These are phyloP conservation scores for Cercospora nicotianae DNA, from an alignment of 2,329 filamentous ascomycete genomes.

Conservation along the genomic window DNA sequence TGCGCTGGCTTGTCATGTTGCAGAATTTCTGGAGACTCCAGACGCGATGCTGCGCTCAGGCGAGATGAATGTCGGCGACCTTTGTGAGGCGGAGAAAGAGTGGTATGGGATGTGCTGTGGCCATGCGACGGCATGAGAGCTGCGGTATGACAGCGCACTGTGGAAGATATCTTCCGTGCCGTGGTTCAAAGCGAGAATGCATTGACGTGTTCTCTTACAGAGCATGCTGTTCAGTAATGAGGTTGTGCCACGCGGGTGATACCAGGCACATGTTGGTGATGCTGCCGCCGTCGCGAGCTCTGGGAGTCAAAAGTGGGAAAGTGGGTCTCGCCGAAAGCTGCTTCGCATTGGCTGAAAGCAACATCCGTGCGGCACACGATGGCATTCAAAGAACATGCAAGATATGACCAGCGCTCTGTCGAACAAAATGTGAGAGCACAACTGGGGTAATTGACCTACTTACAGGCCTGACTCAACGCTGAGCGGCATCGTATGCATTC, in stretches of 20 bases:
- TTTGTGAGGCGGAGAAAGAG: not conserved
- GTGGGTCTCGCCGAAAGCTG: not conserved
- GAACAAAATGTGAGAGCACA: not conserved
- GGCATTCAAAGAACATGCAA: not conserved
- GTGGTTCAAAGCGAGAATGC: not conserved
- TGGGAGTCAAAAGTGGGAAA: not conserved
- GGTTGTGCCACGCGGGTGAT: not conserved
- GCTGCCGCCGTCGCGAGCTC: not conserved
- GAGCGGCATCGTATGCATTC: slow-evolving; percentile 3
- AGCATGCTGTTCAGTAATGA: not conserved
- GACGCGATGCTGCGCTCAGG: not conserved
- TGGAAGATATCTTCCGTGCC: not conserved
- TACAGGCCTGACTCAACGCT: slow-evolving; percentile 5
- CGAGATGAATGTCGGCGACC: not conserved
- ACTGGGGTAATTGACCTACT: not conserved
- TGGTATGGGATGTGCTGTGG: not conserved
- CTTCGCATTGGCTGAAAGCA: not conserved
- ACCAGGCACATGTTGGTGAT: not conserved
- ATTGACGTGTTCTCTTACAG: not conserved
- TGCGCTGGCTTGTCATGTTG: not conserved
- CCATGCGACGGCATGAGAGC: not conserved
- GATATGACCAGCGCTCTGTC: not conserved
- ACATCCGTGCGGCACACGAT: not conserved
- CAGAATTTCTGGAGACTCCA: not conserved
- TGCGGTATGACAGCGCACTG: not conserved